Evolutionary conservation across 495 filamentous ascomycete genomes (phyloP), one percentile per base, ranked within the genome.

Genomic region (Penicillium turbatum): DNA sequence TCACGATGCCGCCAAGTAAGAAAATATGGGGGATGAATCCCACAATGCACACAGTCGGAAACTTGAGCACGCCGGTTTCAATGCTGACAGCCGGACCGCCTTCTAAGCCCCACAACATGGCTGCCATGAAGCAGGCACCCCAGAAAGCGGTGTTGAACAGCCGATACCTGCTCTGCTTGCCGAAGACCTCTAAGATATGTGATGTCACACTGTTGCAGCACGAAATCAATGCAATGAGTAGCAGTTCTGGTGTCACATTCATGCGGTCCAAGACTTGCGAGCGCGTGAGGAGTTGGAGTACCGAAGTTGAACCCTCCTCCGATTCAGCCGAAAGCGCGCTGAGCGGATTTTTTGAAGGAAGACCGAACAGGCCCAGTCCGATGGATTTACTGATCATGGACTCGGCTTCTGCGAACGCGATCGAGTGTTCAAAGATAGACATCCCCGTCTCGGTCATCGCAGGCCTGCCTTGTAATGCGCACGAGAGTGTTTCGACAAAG

Each of bases 381-480:
- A 95, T 78, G 5, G 86, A 84, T 50, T 81, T 85, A 61, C 85
- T 82, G 36, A 95, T 82, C 55, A 89, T 85, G 10, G 89, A 86
- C 64, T 98, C 95, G 4, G 93, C 90, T 67, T 98, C 95, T 1
- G 93, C 90, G 69, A 97, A 98, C 0, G 93, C 93, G 12, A 98
- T 74, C 0, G 93, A 97, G 64, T 96, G 90, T 59, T 98, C 93
- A 64, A 98, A 93, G 16, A 97, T 80, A 0, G 92, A 96, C 89
- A 97, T 97, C 6, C 92, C 90, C 1, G 90, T 93, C 71, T 97
- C 93, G 0, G 90, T 85, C 53, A 85, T 81, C 6, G 86, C 77
- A 3, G 79, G 77, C 10, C 87, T 81, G n/a, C 92, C 91, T 57
- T 95, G 90, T n/a, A 97, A 75, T 5, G 92, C 88, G 66, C 89